Percentiles rank a stretch among this genome's conserved stretches.
Evolutionary conservation across 306 rosid genomes (phyloP).

Genomic region (Aeschynomene evenia): DNA sequence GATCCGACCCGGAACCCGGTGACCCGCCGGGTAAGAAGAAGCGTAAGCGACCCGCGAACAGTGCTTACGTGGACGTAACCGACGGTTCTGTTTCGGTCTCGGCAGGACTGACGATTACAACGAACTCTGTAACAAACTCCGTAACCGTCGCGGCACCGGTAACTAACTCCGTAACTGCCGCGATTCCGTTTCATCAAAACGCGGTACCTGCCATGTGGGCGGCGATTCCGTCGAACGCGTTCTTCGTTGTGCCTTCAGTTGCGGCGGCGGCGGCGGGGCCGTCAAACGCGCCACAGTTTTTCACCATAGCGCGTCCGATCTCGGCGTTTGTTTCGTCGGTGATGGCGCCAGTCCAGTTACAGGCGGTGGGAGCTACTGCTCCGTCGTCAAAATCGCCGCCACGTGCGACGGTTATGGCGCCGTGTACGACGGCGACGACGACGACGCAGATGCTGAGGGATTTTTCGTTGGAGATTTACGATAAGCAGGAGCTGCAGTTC

Average conservation of each 20-base stretch:
- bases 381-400: slow-evolving; percentile 35
- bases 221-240: slow-evolving; percentile 53
- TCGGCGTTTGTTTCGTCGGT: slow-evolving; percentile 57
- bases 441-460: slow-evolving; percentile 57
- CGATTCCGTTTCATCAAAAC: slow-evolving; percentile 40
- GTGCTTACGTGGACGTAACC: slow-evolving; percentile 51
- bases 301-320: slow-evolving; percentile 53
- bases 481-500: slow-evolving; percentile 70
- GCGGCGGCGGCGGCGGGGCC: slow-evolving; percentile 36
- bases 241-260: slow-evolving; percentile 49
- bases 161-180: background rate
- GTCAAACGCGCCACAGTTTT: slow-evolving; percentile 51
- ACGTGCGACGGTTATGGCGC: slow-evolving; percentile 36
- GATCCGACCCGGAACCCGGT: slow-evolving; percentile 36
- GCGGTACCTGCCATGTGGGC: slow-evolving; percentile 73
- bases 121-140: background rate
- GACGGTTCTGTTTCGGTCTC: slow-evolving; percentile 57
- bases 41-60: slow-evolving; percentile 51
- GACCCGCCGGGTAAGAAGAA: slow-evolving; percentile 48
- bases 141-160: background rate
- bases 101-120: slow-evolving; percentile 32
- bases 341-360: slow-evolving; percentile 39
- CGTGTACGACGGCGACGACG: background rate
- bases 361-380: slow-evolving; percentile 14
- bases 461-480: slow-evolving; percentile 69